Percentiles rank a stretch among this genome's conserved stretches.
Conservation (phyloP, 2,329 filamentous ascomycete genomes). For the Aspergillus flavus region DNA sequence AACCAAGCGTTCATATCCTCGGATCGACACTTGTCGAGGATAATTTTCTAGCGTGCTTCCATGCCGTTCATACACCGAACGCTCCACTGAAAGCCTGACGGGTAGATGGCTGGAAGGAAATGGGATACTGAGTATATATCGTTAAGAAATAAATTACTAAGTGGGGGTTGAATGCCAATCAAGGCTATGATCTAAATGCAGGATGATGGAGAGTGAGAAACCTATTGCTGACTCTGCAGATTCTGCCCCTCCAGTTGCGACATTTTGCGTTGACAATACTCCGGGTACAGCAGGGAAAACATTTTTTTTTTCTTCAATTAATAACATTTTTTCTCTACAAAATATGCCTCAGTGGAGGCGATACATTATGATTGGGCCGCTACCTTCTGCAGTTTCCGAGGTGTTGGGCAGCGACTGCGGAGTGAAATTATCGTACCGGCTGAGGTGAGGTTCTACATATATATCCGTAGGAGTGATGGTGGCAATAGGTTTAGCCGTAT, state of each 20-base stretch:
- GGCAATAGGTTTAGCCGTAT: not conserved
- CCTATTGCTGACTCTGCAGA: not conserved
- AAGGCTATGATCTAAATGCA: not conserved
- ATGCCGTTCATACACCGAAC: constrained; percentile 17
- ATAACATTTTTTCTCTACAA: not conserved
- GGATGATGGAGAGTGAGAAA: not conserved
- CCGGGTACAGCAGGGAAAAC: not conserved
- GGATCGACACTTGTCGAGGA: constrained; percentile 5
- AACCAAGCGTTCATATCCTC: constrained; percentile 1
- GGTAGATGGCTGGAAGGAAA: constrained; percentile 5
- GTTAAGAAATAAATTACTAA: not conserved
- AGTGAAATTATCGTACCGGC: constrained; percentile 3
- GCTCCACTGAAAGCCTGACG: constrained; percentile 9
- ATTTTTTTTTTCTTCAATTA: not conserved
- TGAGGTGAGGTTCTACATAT: not conserved
- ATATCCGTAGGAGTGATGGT: not conserved
- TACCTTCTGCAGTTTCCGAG: constrained; percentile 3
- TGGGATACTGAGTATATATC: constrained; percentile 3
- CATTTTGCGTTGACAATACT: constrained; percentile 1
- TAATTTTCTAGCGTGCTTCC: constrained; percentile 26
- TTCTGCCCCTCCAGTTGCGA: constrained; percentile 9
- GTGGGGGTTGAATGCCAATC: constrained; percentile 2
- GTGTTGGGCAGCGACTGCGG: constrained; percentile 8
- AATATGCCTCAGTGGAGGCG: constrained; percentile 6
- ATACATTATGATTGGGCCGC: constrained; percentile 10